These are phyloP conservation scores for Gnaphalium uliginosum DNA, from an alignment of 129 eudicot genomes.

Conservation along the genomic window DNA sequence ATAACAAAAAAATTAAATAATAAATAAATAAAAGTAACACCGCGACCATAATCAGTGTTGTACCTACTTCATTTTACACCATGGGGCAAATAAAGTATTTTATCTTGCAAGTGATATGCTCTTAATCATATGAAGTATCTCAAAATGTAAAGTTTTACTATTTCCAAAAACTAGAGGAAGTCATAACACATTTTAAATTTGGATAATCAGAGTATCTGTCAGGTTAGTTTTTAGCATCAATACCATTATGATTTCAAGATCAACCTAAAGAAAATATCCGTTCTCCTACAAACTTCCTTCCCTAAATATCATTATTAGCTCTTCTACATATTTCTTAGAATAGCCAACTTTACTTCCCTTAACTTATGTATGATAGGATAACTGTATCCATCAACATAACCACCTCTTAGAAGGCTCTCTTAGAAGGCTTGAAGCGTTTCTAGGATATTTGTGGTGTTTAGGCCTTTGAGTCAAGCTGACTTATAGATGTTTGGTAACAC, in stretches of 20 bases:
- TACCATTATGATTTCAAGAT: constrained; percentile 13
- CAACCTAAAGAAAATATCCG: not conserved
- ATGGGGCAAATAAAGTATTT: not conserved
- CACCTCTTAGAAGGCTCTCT: constrained; percentile 12
- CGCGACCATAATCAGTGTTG: not conserved
- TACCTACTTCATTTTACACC: not conserved
- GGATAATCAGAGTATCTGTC: not conserved
- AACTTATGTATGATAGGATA: no score
- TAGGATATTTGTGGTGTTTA: no score
- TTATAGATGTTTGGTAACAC: constrained; percentile 1
- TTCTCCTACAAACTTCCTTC: constrained; percentile 21
- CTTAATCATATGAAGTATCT: not conserved
- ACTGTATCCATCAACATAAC: not conserved
- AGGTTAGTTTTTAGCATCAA: not conserved
- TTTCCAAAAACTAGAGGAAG: constrained; percentile 16
- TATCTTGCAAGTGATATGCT: constrained; percentile 3
- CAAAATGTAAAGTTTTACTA: constrained; percentile 3
- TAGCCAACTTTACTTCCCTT: not conserved
- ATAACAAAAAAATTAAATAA: not conserved
- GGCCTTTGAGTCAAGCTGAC: no score
- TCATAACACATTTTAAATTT: not conserved
- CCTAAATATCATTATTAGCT: not conserved
- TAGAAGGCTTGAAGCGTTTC: no score
- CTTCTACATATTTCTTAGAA: constrained; percentile 6
- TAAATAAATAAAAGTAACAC: no score